Evolutionary conservation across 1,284 basidiomycete genomes (phyloP), one percentile per base, ranked within the genome.

Genomic region (Fomes fomentarius): DNA sequence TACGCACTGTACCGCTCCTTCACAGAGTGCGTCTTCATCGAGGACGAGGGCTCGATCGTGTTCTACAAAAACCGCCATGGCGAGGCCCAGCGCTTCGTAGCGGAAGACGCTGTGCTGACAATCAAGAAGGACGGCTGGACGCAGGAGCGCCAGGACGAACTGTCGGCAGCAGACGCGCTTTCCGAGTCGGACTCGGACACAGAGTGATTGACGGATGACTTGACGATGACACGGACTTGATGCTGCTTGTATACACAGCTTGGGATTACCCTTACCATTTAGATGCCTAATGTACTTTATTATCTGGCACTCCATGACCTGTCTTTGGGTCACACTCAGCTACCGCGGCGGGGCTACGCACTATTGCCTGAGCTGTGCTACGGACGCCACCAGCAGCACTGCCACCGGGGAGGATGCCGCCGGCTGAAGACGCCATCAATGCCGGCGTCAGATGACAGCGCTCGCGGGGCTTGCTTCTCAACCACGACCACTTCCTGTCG

Each of bases 21-120:
- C 62, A 74, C 73, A 25, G 67, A 78, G 46, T 77, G 69, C 61
- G 39, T 73, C 66, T 91, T 87, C 74, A 81, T 92, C 54, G 89
- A 92, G 66, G 86, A 91, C 62, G 82, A 86, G 58, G 88, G 85
- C 46, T 82, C 85, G 54, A 80, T 92, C 62, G 79, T 87, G 19
- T 93, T 93, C 73, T 93, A 84, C 78, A 87, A 87, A 73, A 86
- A 93, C 70, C 76, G 74, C 43, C 62, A 79, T 22, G 91, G 90
- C 14, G 49, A 64, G 31, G 52, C 65, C 6, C 60, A 54, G 21
- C 59, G 70, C 4, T 54, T 58, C 24, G 54, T 69, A 6, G 64
- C 64, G 24, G 45, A 60, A 10, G 52, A 46, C 15, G 52, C 55
- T 21, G 47, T 66, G 11, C 30, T 40, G 24, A 47, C 37, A 30